Base-by-base conservation (phyloP, 176 grass and related monocot species). In the Miscanthus lutarioriparius region DNA sequence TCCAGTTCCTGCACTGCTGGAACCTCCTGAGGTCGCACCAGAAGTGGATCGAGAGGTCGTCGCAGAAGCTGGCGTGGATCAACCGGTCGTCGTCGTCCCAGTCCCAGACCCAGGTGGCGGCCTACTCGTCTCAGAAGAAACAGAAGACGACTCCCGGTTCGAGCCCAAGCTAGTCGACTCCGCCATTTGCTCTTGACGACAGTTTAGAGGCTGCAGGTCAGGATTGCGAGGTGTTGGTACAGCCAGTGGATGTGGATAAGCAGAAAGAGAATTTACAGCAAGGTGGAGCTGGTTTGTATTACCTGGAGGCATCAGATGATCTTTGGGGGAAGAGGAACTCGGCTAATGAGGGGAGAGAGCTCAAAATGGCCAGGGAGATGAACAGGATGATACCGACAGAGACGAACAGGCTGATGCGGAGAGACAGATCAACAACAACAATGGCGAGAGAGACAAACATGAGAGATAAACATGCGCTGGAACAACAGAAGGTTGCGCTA, bases 41-140 rank as follows among this genome's bases (percentile, higher is more conserved):
- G 39, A 82, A 82, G n/a, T 82, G 80, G 80, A 71, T 72, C 41
- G 49, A 39, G 28, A 82, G 67, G 67, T 72, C 44, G 4, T 53
- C 78, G 12, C 59, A 45, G 16, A 45, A 49, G 7, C n/a, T 61
- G 56, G 56, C 56, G 56, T 61, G 56, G 56, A 61, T 25, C 22
- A 61, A 25, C 9, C 22, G 56, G 56, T 4, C 56, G 8, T 25
- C 56, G 9, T 2, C 56, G 9, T 56, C n/a, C n/a, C n/a, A n/a
- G 6, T 19, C 51, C 51, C 17, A 54, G 51, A 7, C 19, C 51
- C 51, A 54, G 51, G 51, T 54, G 51, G 20, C 5, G 51, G 6
- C 51, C 20, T 58, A 20, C 19, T 9, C 64, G 4, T 11, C 12
- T 26, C 64, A 38, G 19, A 69, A 68, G 32, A 49, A 68, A 4